A percentile compares a stretch with the other conserved stretches of the same genome.
Conservation (phyloP, 2,329 filamentous ascomycete species). For the Aspergillus sergii region DNA sequence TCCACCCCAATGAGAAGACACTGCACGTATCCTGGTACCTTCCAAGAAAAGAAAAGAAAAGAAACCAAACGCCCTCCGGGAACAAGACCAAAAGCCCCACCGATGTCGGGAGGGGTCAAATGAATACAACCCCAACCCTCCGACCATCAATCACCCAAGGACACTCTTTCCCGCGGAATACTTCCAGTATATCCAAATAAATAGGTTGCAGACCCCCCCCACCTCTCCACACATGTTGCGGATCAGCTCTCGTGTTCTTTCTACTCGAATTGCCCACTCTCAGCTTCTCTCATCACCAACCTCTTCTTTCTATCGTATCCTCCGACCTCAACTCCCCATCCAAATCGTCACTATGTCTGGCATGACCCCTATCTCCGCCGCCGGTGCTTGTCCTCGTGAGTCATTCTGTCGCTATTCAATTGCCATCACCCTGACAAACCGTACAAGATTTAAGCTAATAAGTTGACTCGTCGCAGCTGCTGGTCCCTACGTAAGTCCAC, state of each 20-base stretch:
- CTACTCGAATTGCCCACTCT: constrained; percentile 15
- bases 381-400: constrained; percentile 51
- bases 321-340: constrained; percentile 9
- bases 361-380: constrained; percentile 43
- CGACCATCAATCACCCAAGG: constrained; percentile 13
- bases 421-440: background rate
- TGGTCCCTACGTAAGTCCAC: constrained; percentile 46
- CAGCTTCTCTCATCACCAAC: constrained; percentile 15
- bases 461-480: constrained; percentile 30
- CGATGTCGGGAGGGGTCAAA: background rate
- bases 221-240: constrained; percentile 27
- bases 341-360: constrained; percentile 38
- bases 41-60: too few relatives aligned
- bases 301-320: constrained; percentile 13
- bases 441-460: constrained; percentile 10
- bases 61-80: background rate
- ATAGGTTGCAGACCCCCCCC: background rate
- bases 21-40: background rate
- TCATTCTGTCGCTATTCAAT: constrained; percentile 10
- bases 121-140: constrained; percentile 8
- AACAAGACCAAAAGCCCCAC: background rate
- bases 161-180: constrained; percentile 26
- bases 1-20: background rate
- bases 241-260: constrained; percentile 22
- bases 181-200: background rate